Percentiles rank a stretch among this genome's conserved stretches.
Evolutionary conservation across 208 protist species (phyloP).

Genomic region (Blastocrithidia nonstop): DNA sequence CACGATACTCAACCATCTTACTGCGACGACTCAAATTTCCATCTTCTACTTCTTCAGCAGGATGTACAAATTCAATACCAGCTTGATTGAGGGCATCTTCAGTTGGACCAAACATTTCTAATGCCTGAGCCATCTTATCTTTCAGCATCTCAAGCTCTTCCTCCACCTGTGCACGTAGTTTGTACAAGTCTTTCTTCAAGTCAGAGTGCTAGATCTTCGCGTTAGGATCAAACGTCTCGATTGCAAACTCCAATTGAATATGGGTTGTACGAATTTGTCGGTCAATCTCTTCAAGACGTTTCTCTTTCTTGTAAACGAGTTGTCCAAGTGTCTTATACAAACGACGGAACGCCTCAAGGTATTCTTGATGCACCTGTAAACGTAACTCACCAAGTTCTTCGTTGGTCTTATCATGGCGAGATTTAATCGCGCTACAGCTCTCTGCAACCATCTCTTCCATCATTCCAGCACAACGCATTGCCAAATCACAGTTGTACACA

Average conservation of each 20-base stretch:
- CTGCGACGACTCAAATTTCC: slow-evolving; percentile 43
- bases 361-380: slow-evolving; percentile 52
- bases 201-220: slow-evolving; percentile 59
- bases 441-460: slow-evolving; percentile 60
- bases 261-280: slow-evolving; percentile 33
- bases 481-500: slow-evolving; percentile 53
- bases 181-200: slow-evolving; percentile 27
- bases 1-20: slow-evolving; percentile 71
- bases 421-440: slow-evolving; percentile 57
- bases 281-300: slow-evolving; percentile 38
- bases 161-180: slow-evolving; percentile 39
- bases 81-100: slow-evolving; percentile 57
- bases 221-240: slow-evolving; percentile 63
- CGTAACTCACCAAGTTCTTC: slow-evolving; percentile 34
- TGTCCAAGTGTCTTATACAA: slow-evolving; percentile 65
- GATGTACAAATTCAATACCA: slow-evolving; percentile 29
- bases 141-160: slow-evolving; percentile 41
- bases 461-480: slow-evolving; percentile 33
- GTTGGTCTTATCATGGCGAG: slow-evolving; percentile 46
- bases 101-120: slow-evolving; percentile 53
- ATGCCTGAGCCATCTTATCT: slow-evolving; percentile 39
- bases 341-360: slow-evolving; percentile 50
- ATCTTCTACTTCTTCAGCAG: slow-evolving; percentile 42
- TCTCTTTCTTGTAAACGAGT: slow-evolving; percentile 67
- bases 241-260: slow-evolving; percentile 55